A percentile compares a stretch with the other conserved stretches of the same genome.
These are phyloP conservation scores for Blastobotrys serpentis DNA, from an alignment of 1,139 yeast species.

Conservation along the genomic window DNA sequence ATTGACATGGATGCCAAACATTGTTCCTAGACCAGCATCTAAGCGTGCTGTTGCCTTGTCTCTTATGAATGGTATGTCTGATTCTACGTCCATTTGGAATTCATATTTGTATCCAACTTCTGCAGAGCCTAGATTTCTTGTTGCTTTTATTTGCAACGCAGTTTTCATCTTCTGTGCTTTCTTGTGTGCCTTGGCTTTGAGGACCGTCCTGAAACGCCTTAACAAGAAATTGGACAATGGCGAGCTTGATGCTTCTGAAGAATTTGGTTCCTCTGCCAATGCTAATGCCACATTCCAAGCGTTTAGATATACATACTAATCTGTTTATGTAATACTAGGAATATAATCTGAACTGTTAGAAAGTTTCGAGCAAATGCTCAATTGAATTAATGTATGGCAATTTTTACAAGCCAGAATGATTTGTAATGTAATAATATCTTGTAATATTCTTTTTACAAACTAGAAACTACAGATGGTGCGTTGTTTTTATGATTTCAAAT, in stretches of 20 bases:
- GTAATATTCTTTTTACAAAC: too few relatives aligned
- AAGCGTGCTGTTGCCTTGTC: constrained; percentile 46
- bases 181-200: constrained; percentile 6
- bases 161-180: constrained; percentile 16
- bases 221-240: constrained; percentile 21
- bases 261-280: constrained; percentile 16
- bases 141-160: constrained; percentile 21
- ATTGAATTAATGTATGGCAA: too few relatives aligned
- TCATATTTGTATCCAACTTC: constrained; percentile 20
- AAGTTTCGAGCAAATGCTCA: too few relatives aligned
- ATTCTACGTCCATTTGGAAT: constrained; percentile 22
- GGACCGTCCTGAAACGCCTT: constrained; percentile 13
- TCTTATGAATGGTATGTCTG: constrained; percentile 22
- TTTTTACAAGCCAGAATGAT: too few relatives aligned
- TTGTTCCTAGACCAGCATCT: constrained; percentile 50
- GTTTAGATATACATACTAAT: neutral
- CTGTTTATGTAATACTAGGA: too few relatives aligned
- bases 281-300: neutral
- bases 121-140: constrained; percentile 19
- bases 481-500: too few relatives aligned
- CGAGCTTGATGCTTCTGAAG: constrained; percentile 16
- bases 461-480: too few relatives aligned
- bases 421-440: too few relatives aligned
- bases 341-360: too few relatives aligned
- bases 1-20: constrained; percentile 57